Base-by-base conservation (phyloP, 495 filamentous ascomycete species). In the Tuber brumale region DNA sequence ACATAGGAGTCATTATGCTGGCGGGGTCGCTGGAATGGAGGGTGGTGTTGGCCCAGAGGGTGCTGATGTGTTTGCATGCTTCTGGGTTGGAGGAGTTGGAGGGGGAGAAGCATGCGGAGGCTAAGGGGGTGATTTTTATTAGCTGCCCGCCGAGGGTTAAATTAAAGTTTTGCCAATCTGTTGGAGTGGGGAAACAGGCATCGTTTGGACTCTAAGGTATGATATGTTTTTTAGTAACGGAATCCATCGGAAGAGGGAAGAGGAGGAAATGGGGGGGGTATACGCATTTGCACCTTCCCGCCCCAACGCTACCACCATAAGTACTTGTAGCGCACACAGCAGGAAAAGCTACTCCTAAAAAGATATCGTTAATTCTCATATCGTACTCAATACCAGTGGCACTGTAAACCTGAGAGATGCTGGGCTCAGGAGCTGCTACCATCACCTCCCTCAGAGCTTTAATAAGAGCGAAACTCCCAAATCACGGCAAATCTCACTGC, bases 51-150 rank as follows among this genome's bases (percentile, higher is more conserved):
- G 7, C 7, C 69, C 14, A 61, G 3, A 18, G 27, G 70, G 46
- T 69, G 27, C 3, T 21, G 18, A 21, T 44, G 46, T 23, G 31
- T 71, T 39, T 71, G 69, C 87, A 88, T 31, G 71, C 57, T 0
- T 81, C 73, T 5, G 75, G 80, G 72, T 86, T 72, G 70, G 85
- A 86, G 31, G 81, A 69, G 12, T 74, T 72, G 70, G 80, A 77
- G 18, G 69, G 21, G 5, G 72, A 72, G 81, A 91, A 89, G 81
- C 90, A 92, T 71, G 88, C 83, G 74, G 85, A 85, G 77, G 85
- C 90, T 27, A 88, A 85, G 71, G 90, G 88, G 72, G 83, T 51
- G 41, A 86, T 87, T 31, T 80, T 82, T 75, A 90, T 84, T 46
- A 92, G 84, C 74, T 86, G 84, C 61, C 89, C 89, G 27, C 83